Conservation (phyloP, 441 rosid species). For the Manihot esculenta region DNA sequence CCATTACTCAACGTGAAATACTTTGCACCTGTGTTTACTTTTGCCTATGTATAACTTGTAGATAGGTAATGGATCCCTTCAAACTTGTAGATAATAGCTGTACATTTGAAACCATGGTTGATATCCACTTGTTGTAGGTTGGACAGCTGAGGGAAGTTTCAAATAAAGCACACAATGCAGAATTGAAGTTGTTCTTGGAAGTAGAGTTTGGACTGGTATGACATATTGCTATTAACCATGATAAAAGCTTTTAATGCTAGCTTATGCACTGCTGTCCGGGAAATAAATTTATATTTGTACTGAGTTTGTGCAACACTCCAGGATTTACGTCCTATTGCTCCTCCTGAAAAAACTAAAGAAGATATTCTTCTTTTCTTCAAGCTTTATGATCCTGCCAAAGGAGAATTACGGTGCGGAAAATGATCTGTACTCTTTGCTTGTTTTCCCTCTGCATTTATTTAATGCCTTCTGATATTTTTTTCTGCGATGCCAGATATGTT, state of each 20-base stretch:
- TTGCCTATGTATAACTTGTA: too few relatives aligned
- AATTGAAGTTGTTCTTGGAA: conserved; percentile 89
- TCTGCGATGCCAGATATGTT: conserved; percentile 58
- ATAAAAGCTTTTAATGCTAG: conserved; percentile 12
- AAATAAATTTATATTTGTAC: background rate
- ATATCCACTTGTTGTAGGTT: conserved; percentile 49
- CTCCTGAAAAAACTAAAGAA: conserved; percentile 69
- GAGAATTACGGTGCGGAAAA: conserved; percentile 66
- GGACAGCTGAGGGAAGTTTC: conserved; percentile 88
- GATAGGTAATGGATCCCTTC: too few relatives aligned
- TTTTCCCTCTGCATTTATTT: conserved; percentile 6
- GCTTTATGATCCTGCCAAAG: conserved; percentile 77
- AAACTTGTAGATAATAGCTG: too few relatives aligned
- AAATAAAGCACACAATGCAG: conserved; percentile 77
- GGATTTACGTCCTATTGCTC: conserved; percentile 73
- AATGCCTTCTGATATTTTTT: conserved; percentile 26
- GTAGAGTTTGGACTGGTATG: conserved; percentile 72
- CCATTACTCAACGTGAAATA: too few relatives aligned
- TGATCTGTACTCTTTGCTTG: background rate
- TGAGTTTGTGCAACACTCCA: conserved; percentile 30
- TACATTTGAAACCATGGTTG: too few relatives aligned
- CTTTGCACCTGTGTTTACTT: too few relatives aligned
- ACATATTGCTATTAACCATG: conserved; percentile 11
- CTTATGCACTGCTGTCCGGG: conserved; percentile 4
- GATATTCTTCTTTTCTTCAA: conserved; percentile 92